Conservation (phyloP, 1,284 basidiomycete species). For the Rhodotorula sp. region DNA sequence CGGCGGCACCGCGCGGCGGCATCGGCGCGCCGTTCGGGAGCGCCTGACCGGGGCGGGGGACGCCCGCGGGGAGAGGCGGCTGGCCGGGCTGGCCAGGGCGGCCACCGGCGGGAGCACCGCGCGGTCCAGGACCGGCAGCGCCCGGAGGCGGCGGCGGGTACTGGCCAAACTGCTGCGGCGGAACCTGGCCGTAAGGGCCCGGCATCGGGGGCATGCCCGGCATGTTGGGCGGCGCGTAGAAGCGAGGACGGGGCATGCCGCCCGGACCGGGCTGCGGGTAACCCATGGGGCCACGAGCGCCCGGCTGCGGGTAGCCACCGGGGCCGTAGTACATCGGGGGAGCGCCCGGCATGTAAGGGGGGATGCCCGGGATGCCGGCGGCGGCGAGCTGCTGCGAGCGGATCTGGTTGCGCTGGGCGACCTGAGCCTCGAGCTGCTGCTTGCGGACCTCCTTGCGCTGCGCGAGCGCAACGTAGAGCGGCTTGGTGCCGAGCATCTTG, state of each 20-base stretch:
- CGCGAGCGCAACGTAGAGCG: conserved; percentile 96
- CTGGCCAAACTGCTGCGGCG: conserved; percentile 41
- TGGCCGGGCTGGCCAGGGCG: conserved; percentile 43
- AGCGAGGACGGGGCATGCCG: conserved; percentile 65
- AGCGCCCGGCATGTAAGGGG: conserved; percentile 59
- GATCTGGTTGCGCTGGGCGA: conserved; percentile 92
- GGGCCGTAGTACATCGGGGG: conserved; percentile 76
- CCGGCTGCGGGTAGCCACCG: conserved; percentile 64
- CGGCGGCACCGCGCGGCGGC: conserved; percentile 38
- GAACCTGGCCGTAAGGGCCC: conserved; percentile 56
- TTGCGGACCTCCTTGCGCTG: conserved; percentile 97
- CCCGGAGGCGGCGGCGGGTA: conserved; percentile 47
- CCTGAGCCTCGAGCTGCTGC: conserved; percentile 98
- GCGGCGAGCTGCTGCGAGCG: conserved; percentile 73
- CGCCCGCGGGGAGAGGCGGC: conserved; percentile 33
- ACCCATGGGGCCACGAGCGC: conserved; percentile 47
- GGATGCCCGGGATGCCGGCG: conserved; percentile 43
- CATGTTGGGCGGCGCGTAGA: conserved; percentile 70
- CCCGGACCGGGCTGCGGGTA: conserved; percentile 54
- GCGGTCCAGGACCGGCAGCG: conserved; percentile 55
- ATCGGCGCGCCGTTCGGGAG: conserved; percentile 37
- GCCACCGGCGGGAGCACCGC: conserved; percentile 52
- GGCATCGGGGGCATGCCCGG: conserved; percentile 63
- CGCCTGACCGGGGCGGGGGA: conserved; percentile 28
- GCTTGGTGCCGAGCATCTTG: conserved; percentile 99